Conservation (phyloP, 1,284 basidiomycete species). For the Peniophora sp. region DNA sequence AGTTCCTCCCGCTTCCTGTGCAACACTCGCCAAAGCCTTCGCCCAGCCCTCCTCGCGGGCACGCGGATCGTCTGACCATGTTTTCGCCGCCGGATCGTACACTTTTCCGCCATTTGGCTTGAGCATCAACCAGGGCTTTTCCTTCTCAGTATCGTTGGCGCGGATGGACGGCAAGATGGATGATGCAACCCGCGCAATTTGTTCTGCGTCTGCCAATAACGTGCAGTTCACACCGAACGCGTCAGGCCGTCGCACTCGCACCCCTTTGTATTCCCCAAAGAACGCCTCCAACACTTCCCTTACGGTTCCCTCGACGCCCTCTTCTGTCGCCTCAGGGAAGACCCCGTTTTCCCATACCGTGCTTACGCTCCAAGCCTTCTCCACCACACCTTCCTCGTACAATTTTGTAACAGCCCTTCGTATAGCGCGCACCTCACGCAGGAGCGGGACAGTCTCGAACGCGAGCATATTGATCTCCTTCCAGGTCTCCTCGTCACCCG, state of each 20-base stretch:
- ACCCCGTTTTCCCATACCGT: slow-evolving; percentile 57
- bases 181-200: slow-evolving; percentile 27
- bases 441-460: slow-evolving; percentile 75
- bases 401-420: slow-evolving; percentile 47
- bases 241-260: slow-evolving; percentile 23
- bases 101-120: slow-evolving; percentile 69
- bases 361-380: slow-evolving; percentile 72
- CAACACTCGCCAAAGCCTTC: slow-evolving; percentile 23
- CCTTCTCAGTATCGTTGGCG: background rate
- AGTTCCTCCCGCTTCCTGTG: slow-evolving; percentile 14
- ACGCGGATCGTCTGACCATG: slow-evolving; percentile 29
- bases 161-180: slow-evolving; percentile 12
- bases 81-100: slow-evolving; percentile 41
- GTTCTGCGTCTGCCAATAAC: slow-evolving; percentile 26
- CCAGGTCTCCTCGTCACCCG: slow-evolving; percentile 44
- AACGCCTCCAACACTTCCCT: slow-evolving; percentile 28
- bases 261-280: slow-evolving; percentile 3
- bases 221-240: slow-evolving; percentile 75
- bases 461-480: slow-evolving; percentile 53
- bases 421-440: slow-evolving; percentile 61
- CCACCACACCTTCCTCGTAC: slow-evolving; percentile 17
- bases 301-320: slow-evolving; percentile 18
- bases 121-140: slow-evolving; percentile 49
- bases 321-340: slow-evolving; percentile 32
- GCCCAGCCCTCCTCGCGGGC: slow-evolving; percentile 33